Percentiles rank a stretch among this genome's conserved stretches.
Conservation (phyloP, 2,329 filamentous ascomycete species). For the Aquanectria penicillioides region DNA sequence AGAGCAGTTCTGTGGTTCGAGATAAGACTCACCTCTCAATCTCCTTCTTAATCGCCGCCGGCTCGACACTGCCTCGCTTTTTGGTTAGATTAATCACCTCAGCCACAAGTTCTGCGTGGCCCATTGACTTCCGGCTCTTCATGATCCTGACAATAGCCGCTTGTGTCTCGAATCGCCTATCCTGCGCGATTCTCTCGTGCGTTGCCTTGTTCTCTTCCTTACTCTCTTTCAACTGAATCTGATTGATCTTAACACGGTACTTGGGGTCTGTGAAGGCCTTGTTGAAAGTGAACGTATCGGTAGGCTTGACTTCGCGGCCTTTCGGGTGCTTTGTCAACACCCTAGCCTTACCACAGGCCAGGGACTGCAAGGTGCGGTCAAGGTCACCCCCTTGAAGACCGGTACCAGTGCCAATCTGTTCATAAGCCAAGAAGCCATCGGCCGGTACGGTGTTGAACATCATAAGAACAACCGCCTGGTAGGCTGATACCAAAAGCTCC, state of each 20-base stretch:
- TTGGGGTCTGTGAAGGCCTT: slow-evolving; percentile 80
- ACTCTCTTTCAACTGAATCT: slow-evolving; percentile 97
- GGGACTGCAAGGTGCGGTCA: slow-evolving; percentile 89
- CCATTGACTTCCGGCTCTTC: slow-evolving; percentile 91
- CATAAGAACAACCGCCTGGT: slow-evolving; percentile 90
- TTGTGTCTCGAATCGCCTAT: slow-evolving; percentile 95
- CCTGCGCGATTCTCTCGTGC: slow-evolving; percentile 87
- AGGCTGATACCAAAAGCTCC: slow-evolving; percentile 89
- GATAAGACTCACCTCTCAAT: slow-evolving; percentile 88
- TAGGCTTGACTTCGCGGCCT: slow-evolving; percentile 79
- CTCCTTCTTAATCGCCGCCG: slow-evolving; percentile 92
- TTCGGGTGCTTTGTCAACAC: slow-evolving; percentile 88
- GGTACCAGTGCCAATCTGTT: slow-evolving; percentile 78
- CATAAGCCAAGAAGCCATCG: slow-evolving; percentile 75
- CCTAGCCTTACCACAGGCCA: slow-evolving; percentile 89
- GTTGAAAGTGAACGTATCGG: slow-evolving; percentile 89
- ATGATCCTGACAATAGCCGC: slow-evolving; percentile 97
- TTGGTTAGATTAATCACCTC: slow-evolving; percentile 94
- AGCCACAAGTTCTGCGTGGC: slow-evolving; percentile 85
- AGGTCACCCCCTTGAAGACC: slow-evolving; percentile 82
- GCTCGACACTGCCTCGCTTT: slow-evolving; percentile 85
- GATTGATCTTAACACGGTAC: slow-evolving; percentile 96
- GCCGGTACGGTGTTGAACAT: slow-evolving; percentile 80
- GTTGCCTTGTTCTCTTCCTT: slow-evolving; percentile 94
- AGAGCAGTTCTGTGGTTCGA: neutral